Percentiles rank a stretch among this genome's conserved stretches.
Evolutionary conservation across 2,329 filamentous ascomycete genomes (phyloP).

Genomic region (Sporothrix inflata): DNA sequence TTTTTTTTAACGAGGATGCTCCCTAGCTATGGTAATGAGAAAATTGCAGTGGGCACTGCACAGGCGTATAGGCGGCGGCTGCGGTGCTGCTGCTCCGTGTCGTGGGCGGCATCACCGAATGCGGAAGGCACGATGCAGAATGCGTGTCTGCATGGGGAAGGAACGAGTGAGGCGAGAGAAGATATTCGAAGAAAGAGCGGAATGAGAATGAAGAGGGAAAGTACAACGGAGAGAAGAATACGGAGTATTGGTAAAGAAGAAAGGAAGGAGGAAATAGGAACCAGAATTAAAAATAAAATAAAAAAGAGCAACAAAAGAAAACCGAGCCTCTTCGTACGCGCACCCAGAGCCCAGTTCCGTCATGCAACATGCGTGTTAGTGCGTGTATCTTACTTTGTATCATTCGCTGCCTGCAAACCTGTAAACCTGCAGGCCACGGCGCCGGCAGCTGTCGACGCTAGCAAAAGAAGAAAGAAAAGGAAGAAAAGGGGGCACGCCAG

Average conservation of each 20-base stretch:
- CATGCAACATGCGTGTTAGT: neutral
- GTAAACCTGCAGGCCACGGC: neutral
- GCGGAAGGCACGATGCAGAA: constrained; percentile 5
- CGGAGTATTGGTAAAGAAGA: neutral
- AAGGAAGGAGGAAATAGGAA: neutral
- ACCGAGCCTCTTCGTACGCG: neutral
- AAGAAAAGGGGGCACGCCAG: neutral
- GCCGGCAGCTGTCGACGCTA: constrained; percentile 7
- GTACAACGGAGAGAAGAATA: neutral
- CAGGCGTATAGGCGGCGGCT: neutral
- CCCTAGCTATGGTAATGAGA: neutral
- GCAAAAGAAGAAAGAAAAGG: neutral
- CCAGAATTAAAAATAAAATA: constrained; percentile 5
- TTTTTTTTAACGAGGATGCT: neutral
- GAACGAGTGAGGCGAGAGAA: neutral
- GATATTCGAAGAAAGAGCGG: constrained; percentile 4
- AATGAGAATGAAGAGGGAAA: neutral
- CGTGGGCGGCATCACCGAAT: neutral
- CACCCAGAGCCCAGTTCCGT: neutral
- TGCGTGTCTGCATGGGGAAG: neutral
- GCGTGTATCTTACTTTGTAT: neutral
- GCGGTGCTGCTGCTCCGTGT: neutral
- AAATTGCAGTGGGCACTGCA: neutral
- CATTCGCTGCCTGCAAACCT: neutral
- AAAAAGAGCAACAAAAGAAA: neutral